These are phyloP conservation scores for Cercospora canescens DNA, from an alignment of 2,329 filamentous ascomycete species.

Conservation along the genomic window DNA sequence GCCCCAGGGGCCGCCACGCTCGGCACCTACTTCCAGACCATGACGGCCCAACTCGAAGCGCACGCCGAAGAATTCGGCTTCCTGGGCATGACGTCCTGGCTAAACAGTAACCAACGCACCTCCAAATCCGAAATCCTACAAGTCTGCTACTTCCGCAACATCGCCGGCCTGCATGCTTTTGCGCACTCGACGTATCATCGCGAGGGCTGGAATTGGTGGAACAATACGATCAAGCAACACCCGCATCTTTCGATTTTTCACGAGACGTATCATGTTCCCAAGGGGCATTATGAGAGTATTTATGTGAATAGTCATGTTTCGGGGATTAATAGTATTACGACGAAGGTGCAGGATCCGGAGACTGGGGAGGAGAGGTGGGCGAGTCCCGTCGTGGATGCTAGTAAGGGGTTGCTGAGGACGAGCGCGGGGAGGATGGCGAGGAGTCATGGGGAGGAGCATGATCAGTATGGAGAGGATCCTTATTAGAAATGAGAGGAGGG, in stretches of 20 bases:
- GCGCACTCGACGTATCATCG: constrained; percentile 53
- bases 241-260: constrained; percentile 55
- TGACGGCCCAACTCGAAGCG: constrained; percentile 38
- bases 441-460: constrained; percentile 32
- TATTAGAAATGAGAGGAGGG: constrained; percentile 11
- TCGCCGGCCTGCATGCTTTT: constrained; percentile 54
- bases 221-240: constrained; percentile 36
- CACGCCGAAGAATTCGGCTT: constrained; percentile 50
- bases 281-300: constrained; percentile 52
- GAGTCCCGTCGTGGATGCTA: constrained; percentile 38
- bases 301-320: constrained; percentile 46
- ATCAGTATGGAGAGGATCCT: constrained; percentile 23
- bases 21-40: constrained; percentile 40
- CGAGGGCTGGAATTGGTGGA: constrained; percentile 54
- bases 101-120: constrained; percentile 37
- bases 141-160: constrained; percentile 54
- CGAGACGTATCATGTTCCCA: constrained; percentile 53
- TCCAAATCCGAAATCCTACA: constrained; percentile 44
- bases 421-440: constrained; percentile 35
- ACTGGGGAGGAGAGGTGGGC: constrained; percentile 31
- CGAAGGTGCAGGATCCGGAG: constrained; percentile 24
- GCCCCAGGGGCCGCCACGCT: constrained; percentile 35
- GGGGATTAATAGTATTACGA: constrained; percentile 34
- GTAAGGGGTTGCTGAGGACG: constrained; percentile 37
- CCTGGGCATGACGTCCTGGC: constrained; percentile 47